Evolutionary conservation across 2,329 filamentous ascomycete species (phyloP), one percentile per base, ranked within the genome.

Genomic region (Paecilomyces sp.): DNA sequence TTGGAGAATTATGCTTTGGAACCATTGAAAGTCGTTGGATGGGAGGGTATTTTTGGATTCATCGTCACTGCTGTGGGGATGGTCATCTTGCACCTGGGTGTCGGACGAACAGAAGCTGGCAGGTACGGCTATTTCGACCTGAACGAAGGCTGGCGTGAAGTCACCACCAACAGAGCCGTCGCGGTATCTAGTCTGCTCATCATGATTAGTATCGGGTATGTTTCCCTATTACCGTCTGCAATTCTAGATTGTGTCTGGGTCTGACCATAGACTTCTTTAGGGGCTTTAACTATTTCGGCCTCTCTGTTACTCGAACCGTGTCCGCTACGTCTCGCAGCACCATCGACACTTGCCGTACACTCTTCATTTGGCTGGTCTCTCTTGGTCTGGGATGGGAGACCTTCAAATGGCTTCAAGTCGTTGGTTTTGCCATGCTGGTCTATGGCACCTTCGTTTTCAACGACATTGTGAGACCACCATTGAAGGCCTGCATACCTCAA

Each of bases 361-460:
- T 99, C 1, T 97, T 99, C 78, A 97, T 99, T 76, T 99, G 94
- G 94, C 83, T 99, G 30, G 90, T 96, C 13, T 96, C 91, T 18
- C 84, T 99, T 3, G 91, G 89, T 3, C 84, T 99, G 1, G 92
- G 92, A 62, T 99, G 94, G 94, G 94, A 99, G 78, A 88, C 86
- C 0, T 97, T 99, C 84, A 97, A 97, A 78, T 95, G 91, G 89
- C 84, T 99, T 6, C 94, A 99, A 77, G 91, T 99, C 13, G 74
- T 85, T 2, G 94, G 94, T 1, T 99, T 99, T 67, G 89, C 79
- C 1, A 78, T 97, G 65, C 83, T 99, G 36, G 94, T 99, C 13
- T 99, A 97, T 72, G 95, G 94, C 65, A 99, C 93, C 1, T 97
- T 96, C 75, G 74, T 97, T 51, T 97, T 97, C 81, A 97, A 97